Percentiles rank a stretch among this genome's conserved stretches.
Conservation (phyloP, 805 yeast species). For the Saturnispora mendoncae region DNA sequence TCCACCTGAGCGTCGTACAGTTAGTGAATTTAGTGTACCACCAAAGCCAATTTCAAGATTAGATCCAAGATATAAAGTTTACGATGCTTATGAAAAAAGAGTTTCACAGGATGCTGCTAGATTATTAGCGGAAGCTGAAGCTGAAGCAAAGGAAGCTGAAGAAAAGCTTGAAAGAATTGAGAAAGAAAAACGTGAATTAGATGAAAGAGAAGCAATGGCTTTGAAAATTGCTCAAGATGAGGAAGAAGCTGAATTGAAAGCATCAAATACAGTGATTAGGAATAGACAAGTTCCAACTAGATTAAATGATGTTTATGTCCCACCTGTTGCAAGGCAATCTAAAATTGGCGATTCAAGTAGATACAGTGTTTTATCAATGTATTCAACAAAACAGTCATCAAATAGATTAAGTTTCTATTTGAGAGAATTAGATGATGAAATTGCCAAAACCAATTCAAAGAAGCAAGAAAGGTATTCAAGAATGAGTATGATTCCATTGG, state of each 20-base stretch:
- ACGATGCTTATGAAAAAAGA: conserved; percentile 37
- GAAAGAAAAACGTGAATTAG: conserved; percentile 10
- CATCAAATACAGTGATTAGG: conserved; percentile 11
- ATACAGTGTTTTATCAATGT: conserved; percentile 60
- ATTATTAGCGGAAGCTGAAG: conserved; percentile 23
- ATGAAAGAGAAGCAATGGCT: conserved; percentile 10
- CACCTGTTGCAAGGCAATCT: conserved; percentile 63
- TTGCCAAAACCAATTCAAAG: conserved; percentile 9
- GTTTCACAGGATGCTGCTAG: conserved; percentile 35
- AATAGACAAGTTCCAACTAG: conserved; percentile 35
- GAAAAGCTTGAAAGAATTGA: conserved; percentile 11
- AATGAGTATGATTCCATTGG: conserved; percentile 23
- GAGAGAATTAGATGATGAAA: conserved; percentile 21
- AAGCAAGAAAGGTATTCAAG: conserved; percentile 19
- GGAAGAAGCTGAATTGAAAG: conserved; percentile 5
- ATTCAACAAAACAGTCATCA: conserved; percentile 59
- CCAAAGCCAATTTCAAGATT: conserved; percentile 49
- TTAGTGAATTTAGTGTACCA: conserved; percentile 33
- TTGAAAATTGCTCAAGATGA: conserved; percentile 4
- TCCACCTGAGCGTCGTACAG: conserved; percentile 39
- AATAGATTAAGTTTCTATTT: conserved; percentile 44
- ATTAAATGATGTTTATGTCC: conserved; percentile 57
- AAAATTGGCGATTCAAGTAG: conserved; percentile 58
- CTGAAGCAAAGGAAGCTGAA: conserved; percentile 12
- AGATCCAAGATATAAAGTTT: conserved; percentile 48